Evolutionary conservation across 208 protist genomes (phyloP).

Genomic region (Trypanosoma mega): DNA sequence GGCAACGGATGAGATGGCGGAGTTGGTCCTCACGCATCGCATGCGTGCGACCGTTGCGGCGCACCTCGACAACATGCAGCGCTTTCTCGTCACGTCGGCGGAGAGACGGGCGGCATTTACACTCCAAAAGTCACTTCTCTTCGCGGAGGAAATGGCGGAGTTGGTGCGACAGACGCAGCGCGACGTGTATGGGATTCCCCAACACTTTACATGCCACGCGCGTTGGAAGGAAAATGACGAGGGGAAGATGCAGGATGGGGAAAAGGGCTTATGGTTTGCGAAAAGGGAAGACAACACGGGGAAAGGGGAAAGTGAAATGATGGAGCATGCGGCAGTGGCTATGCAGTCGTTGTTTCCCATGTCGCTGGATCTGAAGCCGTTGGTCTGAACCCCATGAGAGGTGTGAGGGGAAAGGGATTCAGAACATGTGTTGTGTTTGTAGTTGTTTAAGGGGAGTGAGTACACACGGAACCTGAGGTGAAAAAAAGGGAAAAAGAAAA

Average conservation of each 20-base stretch:
- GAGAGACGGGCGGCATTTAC: conserved; percentile 28
- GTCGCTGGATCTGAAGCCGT: neutral
- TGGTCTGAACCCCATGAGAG: neutral
- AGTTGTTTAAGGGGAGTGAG: neutral
- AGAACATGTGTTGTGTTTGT: too few relatives aligned
- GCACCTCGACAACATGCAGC: conserved; percentile 38
- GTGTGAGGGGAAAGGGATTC: too few relatives aligned
- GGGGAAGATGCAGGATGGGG: neutral
- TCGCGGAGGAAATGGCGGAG: conserved; percentile 45
- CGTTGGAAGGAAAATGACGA: neutral
- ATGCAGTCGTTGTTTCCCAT: conserved; percentile 3
- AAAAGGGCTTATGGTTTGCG: too few relatives aligned
- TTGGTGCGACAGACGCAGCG: conserved; percentile 44
- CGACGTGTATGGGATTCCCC: conserved; percentile 18
- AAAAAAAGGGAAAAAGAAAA: conserved; percentile 25
- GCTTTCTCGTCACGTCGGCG: conserved; percentile 29
- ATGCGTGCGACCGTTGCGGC: conserved; percentile 31
- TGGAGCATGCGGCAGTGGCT: neutral
- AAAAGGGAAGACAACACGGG: too few relatives aligned
- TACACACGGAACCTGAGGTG: neutral
- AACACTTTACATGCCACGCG: neutral
- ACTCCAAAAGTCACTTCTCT: conserved; percentile 55
- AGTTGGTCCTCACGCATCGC: conserved; percentile 36
- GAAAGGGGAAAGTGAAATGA: neutral
- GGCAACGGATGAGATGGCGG: conserved; percentile 50